Evolutionary conservation across 1,284 basidiomycete species (phyloP).

Genomic region (Puccinia hordei): DNA sequence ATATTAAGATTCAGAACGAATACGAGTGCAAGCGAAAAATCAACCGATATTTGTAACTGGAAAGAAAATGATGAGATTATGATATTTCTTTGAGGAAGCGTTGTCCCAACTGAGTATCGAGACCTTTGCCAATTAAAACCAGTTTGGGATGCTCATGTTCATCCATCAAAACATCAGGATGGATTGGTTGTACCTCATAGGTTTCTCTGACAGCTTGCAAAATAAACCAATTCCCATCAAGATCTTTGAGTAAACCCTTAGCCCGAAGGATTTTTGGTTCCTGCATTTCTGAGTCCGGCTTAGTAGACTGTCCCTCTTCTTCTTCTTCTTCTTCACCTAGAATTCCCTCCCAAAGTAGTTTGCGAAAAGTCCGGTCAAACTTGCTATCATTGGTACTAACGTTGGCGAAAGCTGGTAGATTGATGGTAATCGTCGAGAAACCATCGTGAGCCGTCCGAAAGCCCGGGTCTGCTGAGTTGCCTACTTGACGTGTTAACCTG

Average conservation of each 20-base stretch:
- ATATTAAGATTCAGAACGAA: too few relatives aligned
- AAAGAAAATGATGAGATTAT: not conserved
- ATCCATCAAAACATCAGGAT: slow-evolving; percentile 18
- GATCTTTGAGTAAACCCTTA: slow-evolving; percentile 49
- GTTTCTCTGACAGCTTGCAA: slow-evolving; percentile 47
- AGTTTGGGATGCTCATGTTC: slow-evolving; percentile 16
- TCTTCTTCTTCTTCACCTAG: slow-evolving; percentile 37
- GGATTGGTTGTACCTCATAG: slow-evolving; percentile 40
- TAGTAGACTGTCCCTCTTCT: not conserved
- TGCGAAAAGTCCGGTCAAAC: slow-evolving; percentile 42
- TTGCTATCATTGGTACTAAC: slow-evolving; percentile 18
- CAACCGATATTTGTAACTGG: too few relatives aligned
- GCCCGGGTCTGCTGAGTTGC: not conserved
- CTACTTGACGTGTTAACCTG: slow-evolving; percentile 13
- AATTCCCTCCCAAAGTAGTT: slow-evolving; percentile 42
- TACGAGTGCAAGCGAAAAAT: too few relatives aligned
- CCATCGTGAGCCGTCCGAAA: slow-evolving; percentile 21
- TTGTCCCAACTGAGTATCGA: slow-evolving; percentile 25
- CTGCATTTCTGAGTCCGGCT: not conserved
- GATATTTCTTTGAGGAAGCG: slow-evolving; percentile 38
- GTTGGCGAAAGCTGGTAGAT: slow-evolving; percentile 33
- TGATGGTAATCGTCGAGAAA: slow-evolving; percentile 43
- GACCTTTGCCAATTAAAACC: slow-evolving; percentile 46
- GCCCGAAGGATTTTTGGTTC: slow-evolving; percentile 37
- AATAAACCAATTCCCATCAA: slow-evolving; percentile 44